These are phyloP conservation scores for Microstroma glucosiphilum DNA, from an alignment of 1,284 basidiomycete species.

Conservation along the genomic window DNA sequence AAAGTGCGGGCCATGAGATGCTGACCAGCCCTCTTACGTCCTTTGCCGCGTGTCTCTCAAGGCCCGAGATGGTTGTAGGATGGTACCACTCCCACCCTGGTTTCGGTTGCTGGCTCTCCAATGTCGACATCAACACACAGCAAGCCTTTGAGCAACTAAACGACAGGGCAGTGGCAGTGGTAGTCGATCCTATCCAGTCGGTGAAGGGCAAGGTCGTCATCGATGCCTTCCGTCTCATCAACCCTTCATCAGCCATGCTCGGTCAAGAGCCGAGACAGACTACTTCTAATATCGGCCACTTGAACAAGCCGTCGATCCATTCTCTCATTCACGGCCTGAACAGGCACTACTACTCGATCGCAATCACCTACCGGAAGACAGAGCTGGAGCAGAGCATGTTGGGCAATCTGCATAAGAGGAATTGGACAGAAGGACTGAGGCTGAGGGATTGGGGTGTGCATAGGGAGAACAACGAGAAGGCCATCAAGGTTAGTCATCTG, in stretches of 20 bases:
- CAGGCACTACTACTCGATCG: constrained; percentile 50
- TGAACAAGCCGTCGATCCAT: constrained; percentile 98
- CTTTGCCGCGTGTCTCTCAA: not conserved
- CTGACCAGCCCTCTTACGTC: no score
- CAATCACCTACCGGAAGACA: constrained; percentile 49
- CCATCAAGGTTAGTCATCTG: constrained; percentile 27
- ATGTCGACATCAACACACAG: constrained; percentile 98
- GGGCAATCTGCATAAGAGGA: constrained; percentile 49
- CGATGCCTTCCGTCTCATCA: constrained; percentile 80
- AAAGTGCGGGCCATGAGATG: no score
- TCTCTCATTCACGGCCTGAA: constrained; percentile 53
- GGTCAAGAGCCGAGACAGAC: constrained; percentile 87
- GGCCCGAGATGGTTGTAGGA: constrained; percentile 96
- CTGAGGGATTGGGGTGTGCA: constrained; percentile 47
- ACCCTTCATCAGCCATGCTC: constrained; percentile 58
- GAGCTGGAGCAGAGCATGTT: constrained; percentile 51
- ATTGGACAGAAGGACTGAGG: constrained; percentile 48
- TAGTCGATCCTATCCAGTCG: constrained; percentile 97
- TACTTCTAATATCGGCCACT: constrained; percentile 95
- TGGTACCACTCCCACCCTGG: constrained; percentile 99
- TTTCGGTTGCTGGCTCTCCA: constrained; percentile 98
- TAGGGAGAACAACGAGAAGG: constrained; percentile 45
- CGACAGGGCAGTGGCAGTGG: constrained; percentile 89
- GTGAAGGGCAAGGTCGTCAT: constrained; percentile 89
- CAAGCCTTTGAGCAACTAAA: constrained; percentile 98